A percentile compares a stretch with the other conserved stretches of the same genome.
phyloP scores from a whole-genome alignment of 257 asterid genomes.

The Pogostemon cablin region DNA sequence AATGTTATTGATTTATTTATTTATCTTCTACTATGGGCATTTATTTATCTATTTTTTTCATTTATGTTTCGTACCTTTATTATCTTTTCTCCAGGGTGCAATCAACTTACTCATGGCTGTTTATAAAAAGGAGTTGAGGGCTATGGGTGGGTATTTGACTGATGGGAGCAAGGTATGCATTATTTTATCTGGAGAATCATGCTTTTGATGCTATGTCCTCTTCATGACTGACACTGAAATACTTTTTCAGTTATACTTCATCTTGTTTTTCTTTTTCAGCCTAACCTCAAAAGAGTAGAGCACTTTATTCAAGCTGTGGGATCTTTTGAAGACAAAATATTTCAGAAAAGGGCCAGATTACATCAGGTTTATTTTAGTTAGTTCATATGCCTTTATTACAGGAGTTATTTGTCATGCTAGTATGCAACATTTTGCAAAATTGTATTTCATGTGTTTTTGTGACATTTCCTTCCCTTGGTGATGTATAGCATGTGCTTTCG shows the following conservation, averaged over 20 bases:
- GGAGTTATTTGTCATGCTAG: not conserved
- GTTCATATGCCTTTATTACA: not conserved
- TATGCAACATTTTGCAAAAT: not conserved
- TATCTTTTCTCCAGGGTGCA: conserved; percentile 69
- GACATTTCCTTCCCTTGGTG: not conserved
- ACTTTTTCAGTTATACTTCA: conserved; percentile 26
- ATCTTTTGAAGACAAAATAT: conserved; percentile 84
- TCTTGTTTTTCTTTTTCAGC: conserved; percentile 51
- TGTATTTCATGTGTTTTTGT: conserved; percentile 20
- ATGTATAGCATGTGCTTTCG: conserved; percentile 19
- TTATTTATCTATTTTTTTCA: not conserved
- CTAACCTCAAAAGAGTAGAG: conserved; percentile 78
- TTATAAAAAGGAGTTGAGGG: conserved; percentile 83
- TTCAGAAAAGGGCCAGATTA: conserved; percentile 84
- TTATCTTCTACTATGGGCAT: conserved; percentile 5
- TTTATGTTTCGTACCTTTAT: not conserved
- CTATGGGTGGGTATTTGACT: conserved; percentile 83
- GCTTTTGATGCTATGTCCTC: conserved; percentile 10
- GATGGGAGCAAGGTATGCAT: conserved; percentile 79
- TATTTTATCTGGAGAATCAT: conserved; percentile 22
- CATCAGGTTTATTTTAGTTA: conserved; percentile 66
- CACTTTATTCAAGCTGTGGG: conserved; percentile 97
- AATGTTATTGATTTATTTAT: no score
- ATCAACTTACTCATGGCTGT: conserved; percentile 93
- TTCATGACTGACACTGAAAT: conserved; percentile 4